Conservation (phyloP, 768 basidiomycete genomes). For the Lentinula guzmanii region DNA sequence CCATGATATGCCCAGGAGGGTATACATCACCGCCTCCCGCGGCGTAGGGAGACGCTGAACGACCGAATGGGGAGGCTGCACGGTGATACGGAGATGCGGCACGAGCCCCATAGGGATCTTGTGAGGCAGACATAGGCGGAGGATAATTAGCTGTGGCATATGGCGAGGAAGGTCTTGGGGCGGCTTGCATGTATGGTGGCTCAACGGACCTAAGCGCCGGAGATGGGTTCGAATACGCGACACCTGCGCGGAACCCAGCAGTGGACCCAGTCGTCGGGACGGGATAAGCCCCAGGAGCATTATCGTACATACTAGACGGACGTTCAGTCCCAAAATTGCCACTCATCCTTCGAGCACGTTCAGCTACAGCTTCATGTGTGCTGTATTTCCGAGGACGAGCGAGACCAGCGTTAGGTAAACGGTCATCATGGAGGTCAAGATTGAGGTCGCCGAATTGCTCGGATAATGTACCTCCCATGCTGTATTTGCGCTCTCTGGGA, state of each 20-base stretch:
- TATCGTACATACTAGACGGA: conserved; percentile 21
- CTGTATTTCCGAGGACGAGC: conserved; percentile 42
- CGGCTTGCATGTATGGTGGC: conserved; percentile 23
- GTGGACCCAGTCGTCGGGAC: conserved; percentile 1
- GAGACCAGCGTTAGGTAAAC: conserved; percentile 18
- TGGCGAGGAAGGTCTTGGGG: conserved; percentile 18
- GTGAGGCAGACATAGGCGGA: conserved; percentile 10
- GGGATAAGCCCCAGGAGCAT: conserved; percentile 18
- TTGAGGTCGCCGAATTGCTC: conserved; percentile 38
- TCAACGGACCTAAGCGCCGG: conserved; percentile 47
- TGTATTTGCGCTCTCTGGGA: conserved; percentile 26
- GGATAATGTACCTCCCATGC: conserved; percentile 22
- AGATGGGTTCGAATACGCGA: conserved; percentile 33
- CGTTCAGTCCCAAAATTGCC: conserved; percentile 26
- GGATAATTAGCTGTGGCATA: conserved; percentile 32
- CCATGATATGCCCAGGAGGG: conserved; percentile 51
- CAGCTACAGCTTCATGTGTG: conserved; percentile 28
- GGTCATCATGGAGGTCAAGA: conserved; percentile 28
- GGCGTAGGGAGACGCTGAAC: conserved; percentile 1
- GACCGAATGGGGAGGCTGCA: conserved; percentile 1
- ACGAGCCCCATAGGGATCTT: conserved; percentile 24
- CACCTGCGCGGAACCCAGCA: conserved; percentile 13
- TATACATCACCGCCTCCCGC: conserved; percentile 32
- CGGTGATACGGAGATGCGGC: conserved; percentile 4
- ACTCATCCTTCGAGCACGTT: conserved; percentile 32